Conservation (phyloP, 768 basidiomycete species). For the Trametes coccinea region DNA sequence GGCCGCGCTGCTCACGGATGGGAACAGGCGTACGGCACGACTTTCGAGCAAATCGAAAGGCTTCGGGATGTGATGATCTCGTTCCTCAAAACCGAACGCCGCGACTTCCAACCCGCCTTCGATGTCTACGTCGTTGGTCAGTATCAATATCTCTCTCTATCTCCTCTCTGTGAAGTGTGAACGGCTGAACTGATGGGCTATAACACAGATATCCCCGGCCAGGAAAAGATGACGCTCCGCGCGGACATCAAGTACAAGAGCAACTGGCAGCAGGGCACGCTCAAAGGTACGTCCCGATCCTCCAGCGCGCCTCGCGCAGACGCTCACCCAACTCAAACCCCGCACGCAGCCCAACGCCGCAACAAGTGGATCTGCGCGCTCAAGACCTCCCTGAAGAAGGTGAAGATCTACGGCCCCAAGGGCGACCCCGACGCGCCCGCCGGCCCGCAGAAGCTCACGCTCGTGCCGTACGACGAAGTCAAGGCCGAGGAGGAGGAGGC, state of each 20-base stretch:
- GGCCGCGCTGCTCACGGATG: neutral
- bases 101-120: slow-evolving; percentile 76
- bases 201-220: slow-evolving; percentile 69
- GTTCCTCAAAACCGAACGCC: slow-evolving; percentile 67
- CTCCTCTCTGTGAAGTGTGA: slow-evolving; percentile 11
- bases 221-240: slow-evolving; percentile 72
- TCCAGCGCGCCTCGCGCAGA: neutral
- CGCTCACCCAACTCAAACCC: neutral
- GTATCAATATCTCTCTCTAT: slow-evolving; percentile 1
- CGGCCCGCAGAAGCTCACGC: slow-evolving; percentile 58
- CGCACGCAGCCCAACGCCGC: slow-evolving; percentile 50
- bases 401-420: slow-evolving; percentile 67
- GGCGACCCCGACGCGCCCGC: slow-evolving; percentile 60
- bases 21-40: slow-evolving; percentile 56
- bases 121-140: slow-evolving; percentile 69
- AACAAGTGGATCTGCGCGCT: slow-evolving; percentile 94
- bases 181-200: neutral
- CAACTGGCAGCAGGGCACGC: slow-evolving; percentile 77
- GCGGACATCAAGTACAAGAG: slow-evolving; percentile 89
- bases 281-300: slow-evolving; percentile 49
- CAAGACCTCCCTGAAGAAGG: slow-evolving; percentile 67
- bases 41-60: slow-evolving; percentile 78
- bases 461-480: slow-evolving; percentile 72
- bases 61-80: slow-evolving; percentile 78
- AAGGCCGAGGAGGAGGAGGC: slow-evolving; percentile 30